phyloP scores from a whole-genome alignment of 345 rosid genomes.

The Leavenworthia alabamica region DNA sequence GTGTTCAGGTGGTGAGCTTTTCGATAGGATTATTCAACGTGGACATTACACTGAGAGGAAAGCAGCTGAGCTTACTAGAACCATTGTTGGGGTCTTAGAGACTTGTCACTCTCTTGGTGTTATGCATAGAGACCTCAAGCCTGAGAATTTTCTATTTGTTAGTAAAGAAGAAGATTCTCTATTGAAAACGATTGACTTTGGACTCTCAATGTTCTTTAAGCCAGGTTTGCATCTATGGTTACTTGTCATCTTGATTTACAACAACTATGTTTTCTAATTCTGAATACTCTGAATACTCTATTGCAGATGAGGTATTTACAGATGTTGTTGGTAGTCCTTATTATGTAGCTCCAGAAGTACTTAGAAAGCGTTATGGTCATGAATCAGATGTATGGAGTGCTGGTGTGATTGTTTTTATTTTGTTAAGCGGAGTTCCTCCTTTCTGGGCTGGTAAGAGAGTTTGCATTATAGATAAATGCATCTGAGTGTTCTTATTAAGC shows the following conservation, averaged over 20 bases:
- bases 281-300: neutral
- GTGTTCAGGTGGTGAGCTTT: slow-evolving; percentile 85
- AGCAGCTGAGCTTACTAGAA: slow-evolving; percentile 78
- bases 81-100: slow-evolving; percentile 78
- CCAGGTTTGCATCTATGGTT: slow-evolving; percentile 48
- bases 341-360: slow-evolving; percentile 88
- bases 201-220: slow-evolving; percentile 72
- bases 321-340: slow-evolving; percentile 95
- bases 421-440: slow-evolving; percentile 90
- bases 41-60: slow-evolving; percentile 84
- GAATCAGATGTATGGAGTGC: slow-evolving; percentile 98
- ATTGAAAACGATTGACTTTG: slow-evolving; percentile 82
- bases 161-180: slow-evolving; percentile 58
- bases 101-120: slow-evolving; percentile 89
- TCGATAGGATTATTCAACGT: slow-evolving; percentile 77
- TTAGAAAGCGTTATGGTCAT: slow-evolving; percentile 70
- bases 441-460: slow-evolving; percentile 77
- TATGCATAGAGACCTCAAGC: slow-evolving; percentile 90
- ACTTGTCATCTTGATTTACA: neutral
- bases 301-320: slow-evolving; percentile 58
- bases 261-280: slow-evolving; percentile 4
- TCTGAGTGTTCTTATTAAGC: neutral
- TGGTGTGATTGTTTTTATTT: slow-evolving; percentile 79
- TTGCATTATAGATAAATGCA: neutral
- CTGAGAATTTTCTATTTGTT: slow-evolving; percentile 81